These are phyloP conservation scores for Colletotrichum brevisporum DNA, from an alignment of 2,329 filamentous ascomycete species.

Conservation along the genomic window DNA sequence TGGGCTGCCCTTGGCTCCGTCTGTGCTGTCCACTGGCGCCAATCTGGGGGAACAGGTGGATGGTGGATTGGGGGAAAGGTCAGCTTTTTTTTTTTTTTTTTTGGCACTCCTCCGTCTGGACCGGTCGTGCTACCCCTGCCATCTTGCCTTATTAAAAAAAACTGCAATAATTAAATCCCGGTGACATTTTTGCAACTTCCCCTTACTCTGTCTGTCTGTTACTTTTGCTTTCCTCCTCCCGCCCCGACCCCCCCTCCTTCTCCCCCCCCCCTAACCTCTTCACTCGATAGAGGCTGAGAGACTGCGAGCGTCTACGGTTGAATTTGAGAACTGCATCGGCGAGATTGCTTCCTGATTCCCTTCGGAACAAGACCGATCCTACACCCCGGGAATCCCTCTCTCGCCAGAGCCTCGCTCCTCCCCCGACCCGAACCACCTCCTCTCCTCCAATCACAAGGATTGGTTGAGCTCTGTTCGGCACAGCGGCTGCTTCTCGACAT, in stretches of 20 bases:
- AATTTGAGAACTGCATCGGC: constrained; percentile 25
- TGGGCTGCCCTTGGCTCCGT: constrained; percentile 41
- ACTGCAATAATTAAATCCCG: constrained; percentile 40
- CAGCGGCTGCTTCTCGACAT: constrained; percentile 37
- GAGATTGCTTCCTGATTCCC: constrained; percentile 20
- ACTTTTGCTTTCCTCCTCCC: constrained; percentile 31
- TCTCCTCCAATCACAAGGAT: constrained; percentile 26
- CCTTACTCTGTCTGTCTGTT: constrained; percentile 35
- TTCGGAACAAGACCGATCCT: neutral
- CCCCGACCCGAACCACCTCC: constrained; percentile 28
- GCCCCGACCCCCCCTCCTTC: constrained; percentile 12
- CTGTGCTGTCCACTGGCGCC: constrained; percentile 40
- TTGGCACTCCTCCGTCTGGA: neutral
- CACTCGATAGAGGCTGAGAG: constrained; percentile 34
- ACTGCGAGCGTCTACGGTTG: constrained; percentile 35
- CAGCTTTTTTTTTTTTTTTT: constrained; percentile 33
- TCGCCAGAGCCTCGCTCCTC: constrained; percentile 24
- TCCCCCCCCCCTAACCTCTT: constrained; percentile 25
- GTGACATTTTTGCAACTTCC: constrained; percentile 42
- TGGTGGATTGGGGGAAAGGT: constrained; percentile 26
- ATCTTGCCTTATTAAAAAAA: constrained; percentile 40
- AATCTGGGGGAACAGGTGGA: constrained; percentile 39
- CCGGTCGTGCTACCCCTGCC: constrained; percentile 41
- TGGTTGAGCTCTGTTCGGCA: constrained; percentile 30
- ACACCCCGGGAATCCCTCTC: constrained; percentile 11